Base-by-base conservation (phyloP, 768 basidiomycete genomes). In the Pleurotus salmoneostramineus region DNA sequence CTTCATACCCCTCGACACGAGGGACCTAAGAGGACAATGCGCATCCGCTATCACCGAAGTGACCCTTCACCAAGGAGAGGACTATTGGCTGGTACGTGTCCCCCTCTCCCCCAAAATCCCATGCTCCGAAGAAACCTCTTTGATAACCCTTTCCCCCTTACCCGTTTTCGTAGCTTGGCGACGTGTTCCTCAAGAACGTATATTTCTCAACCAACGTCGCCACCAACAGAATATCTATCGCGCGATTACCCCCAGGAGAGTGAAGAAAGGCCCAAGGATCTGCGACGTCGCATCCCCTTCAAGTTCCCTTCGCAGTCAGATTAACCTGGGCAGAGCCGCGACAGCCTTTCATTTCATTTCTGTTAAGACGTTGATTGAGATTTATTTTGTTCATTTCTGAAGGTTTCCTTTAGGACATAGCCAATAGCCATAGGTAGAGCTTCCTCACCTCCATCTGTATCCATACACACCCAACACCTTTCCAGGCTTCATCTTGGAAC, bases 41-140 rank as follows among this genome's bases (percentile, higher is more conserved):
- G 69, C 75, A 14, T 85, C 85, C 33, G 83, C 87, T 3, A 84
- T 92, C 63, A 75, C 75, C 10, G 70, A 79, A 4, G 84, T 84
- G 8, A 69, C 74, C 17, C 70, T 85, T 17, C 81, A 77, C 42
- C 63, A 62, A 0, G 75, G 77, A 44, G 71, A 75, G 8, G 75
- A 69, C 5, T 74, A 82, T 55, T 89, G 87, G 88, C 74, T 90
- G 63, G 83, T 88, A 40, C 37, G 37, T 40, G 37, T 8, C 37
- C n/a, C n/a, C 37, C 8, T 40, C 21, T 8, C 37, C n/a, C 37
- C 37, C 10, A 40, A 8, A 40, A 40, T 10, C 37, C 37, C 8
- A 40, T 40, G 8, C 2, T 40, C 8, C n/a, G 8, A 40, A 10
- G 37, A 10, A n/a, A 8, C 10, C 37, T 40, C 21, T 40, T n/a